A percentile compares a stretch with the other conserved stretches of the same genome.
Conservation (phyloP, 1,139 yeast species). For the Debaryomyces fabryi region DNA sequence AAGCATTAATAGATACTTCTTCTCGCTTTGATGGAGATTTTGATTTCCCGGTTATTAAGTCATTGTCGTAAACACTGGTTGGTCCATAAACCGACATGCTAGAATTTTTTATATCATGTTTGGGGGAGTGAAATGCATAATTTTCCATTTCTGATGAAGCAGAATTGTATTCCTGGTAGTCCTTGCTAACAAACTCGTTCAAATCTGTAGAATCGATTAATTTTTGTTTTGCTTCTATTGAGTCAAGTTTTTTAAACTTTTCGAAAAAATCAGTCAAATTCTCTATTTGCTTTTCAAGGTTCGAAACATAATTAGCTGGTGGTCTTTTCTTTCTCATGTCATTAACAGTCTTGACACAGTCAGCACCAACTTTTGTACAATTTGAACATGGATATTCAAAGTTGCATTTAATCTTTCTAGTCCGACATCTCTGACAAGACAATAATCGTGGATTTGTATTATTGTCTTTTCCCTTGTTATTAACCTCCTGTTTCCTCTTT, state of each 20-base stretch:
- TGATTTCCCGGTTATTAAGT: slow-evolving; percentile 26
- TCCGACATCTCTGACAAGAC: slow-evolving; percentile 53
- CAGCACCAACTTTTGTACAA: slow-evolving; percentile 47
- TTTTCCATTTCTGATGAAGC: not conserved
- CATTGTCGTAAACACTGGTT: slow-evolving; percentile 50
- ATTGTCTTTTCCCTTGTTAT: not conserved
- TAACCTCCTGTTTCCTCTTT: slow-evolving; percentile 8
- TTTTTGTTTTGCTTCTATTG: slow-evolving; percentile 24
- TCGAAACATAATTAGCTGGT: slow-evolving; percentile 50
- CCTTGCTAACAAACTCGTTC: slow-evolving; percentile 15
- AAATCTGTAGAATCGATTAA: slow-evolving; percentile 25
- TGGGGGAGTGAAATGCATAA: not conserved
- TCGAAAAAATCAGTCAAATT: slow-evolving; percentile 28
- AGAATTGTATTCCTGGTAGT: slow-evolving; percentile 3
- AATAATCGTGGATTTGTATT: slow-evolving; percentile 13
- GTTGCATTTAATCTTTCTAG: slow-evolving; percentile 58
- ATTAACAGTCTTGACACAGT: slow-evolving; percentile 51
- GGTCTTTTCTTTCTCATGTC: slow-evolving; percentile 59
- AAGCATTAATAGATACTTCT: slow-evolving; percentile 27
- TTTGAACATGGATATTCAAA: slow-evolving; percentile 52
- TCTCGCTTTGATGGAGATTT: slow-evolving; percentile 20
- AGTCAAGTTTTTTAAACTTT: slow-evolving; percentile 23
- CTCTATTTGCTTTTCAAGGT: slow-evolving; percentile 34
- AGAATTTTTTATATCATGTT: slow-evolving; percentile 2
- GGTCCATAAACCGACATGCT: slow-evolving; percentile 49